A percentile compares a stretch with the other conserved stretches of the same genome.
Evolutionary conservation across 179 eudicot species (phyloP).

Genomic region (Drosera spatulata): DNA sequence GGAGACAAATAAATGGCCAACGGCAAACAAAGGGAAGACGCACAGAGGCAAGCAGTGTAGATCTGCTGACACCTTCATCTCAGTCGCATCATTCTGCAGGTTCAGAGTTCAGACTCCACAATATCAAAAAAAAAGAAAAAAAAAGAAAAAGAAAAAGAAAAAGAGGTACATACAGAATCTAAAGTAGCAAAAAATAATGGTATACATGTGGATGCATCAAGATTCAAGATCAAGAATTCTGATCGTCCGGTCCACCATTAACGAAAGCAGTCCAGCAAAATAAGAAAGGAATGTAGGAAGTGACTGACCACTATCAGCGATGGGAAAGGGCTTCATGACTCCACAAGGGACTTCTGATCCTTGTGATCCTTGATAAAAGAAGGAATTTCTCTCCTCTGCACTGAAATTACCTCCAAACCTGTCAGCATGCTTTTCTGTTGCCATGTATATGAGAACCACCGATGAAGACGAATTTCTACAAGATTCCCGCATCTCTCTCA

Average conservation of each 20-base stretch:
- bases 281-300: background rate
- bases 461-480: conserved; percentile 14
- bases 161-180: background rate
- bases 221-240: background rate
- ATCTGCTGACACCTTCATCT: background rate
- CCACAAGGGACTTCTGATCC: conserved; percentile 62
- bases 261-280: background rate
- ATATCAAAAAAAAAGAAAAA: too few species aligned
- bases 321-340: conserved; percentile 51
- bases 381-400: conserved; percentile 33
- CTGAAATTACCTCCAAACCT: conserved; percentile 74
- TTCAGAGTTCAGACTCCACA: background rate
- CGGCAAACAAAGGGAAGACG: too few species aligned
- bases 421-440: conserved; percentile 27
- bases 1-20: too few species aligned
- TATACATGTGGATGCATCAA: background rate
- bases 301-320: conserved; percentile 46
- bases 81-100: background rate
- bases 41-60: background rate
- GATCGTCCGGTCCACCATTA: background rate
- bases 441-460: conserved; percentile 35
- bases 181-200: background rate
- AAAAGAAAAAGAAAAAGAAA: too few species aligned
- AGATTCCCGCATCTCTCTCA: conserved; percentile 33
- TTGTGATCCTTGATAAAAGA: conserved; percentile 36